Evolutionary conservation across 441 rosid species (phyloP), one percentile per base, ranked within the genome.

Genomic region (Gossypium schwendimanii): DNA sequence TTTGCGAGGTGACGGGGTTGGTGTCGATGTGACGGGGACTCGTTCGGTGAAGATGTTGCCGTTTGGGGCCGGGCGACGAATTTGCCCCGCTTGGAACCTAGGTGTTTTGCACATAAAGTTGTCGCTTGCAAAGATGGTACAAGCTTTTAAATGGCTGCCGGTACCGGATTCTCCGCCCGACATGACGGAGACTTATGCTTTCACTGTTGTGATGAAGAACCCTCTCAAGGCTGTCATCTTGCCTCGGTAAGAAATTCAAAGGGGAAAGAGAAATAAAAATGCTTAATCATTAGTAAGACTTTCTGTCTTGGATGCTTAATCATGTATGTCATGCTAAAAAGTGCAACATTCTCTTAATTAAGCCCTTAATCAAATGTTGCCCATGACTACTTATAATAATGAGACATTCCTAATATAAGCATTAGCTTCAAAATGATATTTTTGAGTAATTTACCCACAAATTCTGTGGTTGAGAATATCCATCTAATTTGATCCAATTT

Each of bases 121-220:
- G 87, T 31, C 91, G 82, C 80, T 93, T 58, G 98, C 97, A 20
- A 88, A 84, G 84, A 93, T 88, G 98, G 76, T 93, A 61, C 98
- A 87, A 57, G 85, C 87, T 3, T 93, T 75, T 77, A 84, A 79
- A 69, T 93, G 97, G 98, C 24, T 85, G 36, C 94, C 93, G 6
- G 81, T 75, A 57, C 86, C 91, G 5, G 81, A 63, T 4, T 5
- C 61, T 69, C 91, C 93, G 24, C 97, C 96, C 58, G 94, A 88
- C 88, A 89, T 89, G 77, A 76, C 89, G 2, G 97, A 93, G 88
- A 85, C 96, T 14, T 93, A 84, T 33, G 97, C 98, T 31, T 93
- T 93, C 72, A 93, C 98, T 0, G 94, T 93, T 49, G 96, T 89
- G 44, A 89, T 88, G 98, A 93, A 93, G 78, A 84, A 86, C 74